These are phyloP conservation scores for Solanum pinnatisectum DNA, from an alignment of 257 asterid species.

Conservation along the genomic window DNA sequence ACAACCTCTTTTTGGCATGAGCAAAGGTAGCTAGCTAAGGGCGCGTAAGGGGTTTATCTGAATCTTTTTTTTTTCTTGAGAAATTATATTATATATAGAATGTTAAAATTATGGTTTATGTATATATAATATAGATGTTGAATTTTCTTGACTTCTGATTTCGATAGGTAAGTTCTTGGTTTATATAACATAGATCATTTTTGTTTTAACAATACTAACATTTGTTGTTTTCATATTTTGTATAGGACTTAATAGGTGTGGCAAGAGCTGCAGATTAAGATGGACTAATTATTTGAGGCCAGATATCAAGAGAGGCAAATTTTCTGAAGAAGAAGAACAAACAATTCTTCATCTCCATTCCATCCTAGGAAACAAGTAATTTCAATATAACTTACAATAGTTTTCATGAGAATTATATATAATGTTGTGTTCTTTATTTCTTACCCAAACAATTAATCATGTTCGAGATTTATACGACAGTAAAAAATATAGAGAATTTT, in stretches of 20 bases:
- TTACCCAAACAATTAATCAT: neutral
- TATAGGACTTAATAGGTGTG: conserved; percentile 72
- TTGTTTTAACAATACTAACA: neutral
- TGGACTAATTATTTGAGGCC: conserved; percentile 34
- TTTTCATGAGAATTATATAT: neutral
- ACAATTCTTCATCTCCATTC: conserved; percentile 80
- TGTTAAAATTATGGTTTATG: too few species aligned
- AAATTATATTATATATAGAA: too few species aligned
- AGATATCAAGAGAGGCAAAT: conserved; percentile 45
- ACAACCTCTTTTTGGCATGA: too few species aligned
- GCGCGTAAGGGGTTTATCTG: too few species aligned
- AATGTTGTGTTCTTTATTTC: neutral
- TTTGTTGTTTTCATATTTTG: neutral
- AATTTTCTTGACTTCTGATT: neutral
- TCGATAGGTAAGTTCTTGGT: neutral
- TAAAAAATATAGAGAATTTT: neutral
- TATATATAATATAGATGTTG: neutral
- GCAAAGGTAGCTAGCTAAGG: too few species aligned
- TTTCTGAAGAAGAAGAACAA: conserved; percentile 73
- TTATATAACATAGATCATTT: neutral
- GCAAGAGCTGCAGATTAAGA: conserved; percentile 45
- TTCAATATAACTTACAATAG: neutral
- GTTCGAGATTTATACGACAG: neutral
- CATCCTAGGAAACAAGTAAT: conserved; percentile 78
- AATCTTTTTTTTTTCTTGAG: too few species aligned